phyloP scores from a whole-genome alignment of 1,284 basidiomycete species.

The Boletus hoseneyae region DNA sequence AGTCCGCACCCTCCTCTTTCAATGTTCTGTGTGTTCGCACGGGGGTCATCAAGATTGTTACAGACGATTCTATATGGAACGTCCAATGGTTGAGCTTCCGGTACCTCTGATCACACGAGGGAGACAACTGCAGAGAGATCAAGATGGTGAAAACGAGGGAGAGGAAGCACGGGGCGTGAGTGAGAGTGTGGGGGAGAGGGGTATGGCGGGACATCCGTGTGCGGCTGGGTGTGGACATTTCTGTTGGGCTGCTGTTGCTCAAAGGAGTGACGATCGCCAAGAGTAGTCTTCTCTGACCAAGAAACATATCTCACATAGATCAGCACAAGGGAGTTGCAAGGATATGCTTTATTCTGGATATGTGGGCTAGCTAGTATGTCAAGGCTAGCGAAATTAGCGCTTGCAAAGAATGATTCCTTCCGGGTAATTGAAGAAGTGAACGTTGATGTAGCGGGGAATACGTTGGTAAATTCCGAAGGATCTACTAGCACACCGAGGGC shows the following conservation, averaged over 20 bases:
- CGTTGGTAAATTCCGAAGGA: too few species aligned
- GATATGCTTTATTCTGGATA: too few species aligned
- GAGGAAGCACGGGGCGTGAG: conserved; percentile 1
- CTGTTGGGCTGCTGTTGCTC: conserved; percentile 48
- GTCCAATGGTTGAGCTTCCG: conserved; percentile 46
- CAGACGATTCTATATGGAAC: conserved; percentile 54
- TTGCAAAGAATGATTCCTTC: too few species aligned
- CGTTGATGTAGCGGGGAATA: too few species aligned
- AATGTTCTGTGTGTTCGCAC: conserved; percentile 69
- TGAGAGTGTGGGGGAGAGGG: conserved; percentile 11
- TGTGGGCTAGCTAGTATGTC: too few species aligned
- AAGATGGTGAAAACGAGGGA: conserved; percentile 15
- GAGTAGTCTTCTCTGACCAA: too few species aligned
- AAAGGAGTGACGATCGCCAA: neutral
- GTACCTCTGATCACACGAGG: conserved; percentile 24
- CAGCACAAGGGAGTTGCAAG: too few species aligned
- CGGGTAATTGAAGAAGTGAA: too few species aligned
- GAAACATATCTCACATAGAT: too few species aligned
- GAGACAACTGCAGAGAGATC: conserved; percentile 23
- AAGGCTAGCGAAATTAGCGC: too few species aligned
- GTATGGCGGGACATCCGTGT: conserved; percentile 48
- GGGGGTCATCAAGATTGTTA: conserved; percentile 77
- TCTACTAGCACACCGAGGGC: too few species aligned
- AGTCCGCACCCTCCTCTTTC: conserved; percentile 61
- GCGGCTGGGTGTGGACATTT: conserved; percentile 66